These are phyloP conservation scores for Kickxella alabastrina DNA, from an alignment of 192 early-diverging fungal species.

Conservation along the genomic window DNA sequence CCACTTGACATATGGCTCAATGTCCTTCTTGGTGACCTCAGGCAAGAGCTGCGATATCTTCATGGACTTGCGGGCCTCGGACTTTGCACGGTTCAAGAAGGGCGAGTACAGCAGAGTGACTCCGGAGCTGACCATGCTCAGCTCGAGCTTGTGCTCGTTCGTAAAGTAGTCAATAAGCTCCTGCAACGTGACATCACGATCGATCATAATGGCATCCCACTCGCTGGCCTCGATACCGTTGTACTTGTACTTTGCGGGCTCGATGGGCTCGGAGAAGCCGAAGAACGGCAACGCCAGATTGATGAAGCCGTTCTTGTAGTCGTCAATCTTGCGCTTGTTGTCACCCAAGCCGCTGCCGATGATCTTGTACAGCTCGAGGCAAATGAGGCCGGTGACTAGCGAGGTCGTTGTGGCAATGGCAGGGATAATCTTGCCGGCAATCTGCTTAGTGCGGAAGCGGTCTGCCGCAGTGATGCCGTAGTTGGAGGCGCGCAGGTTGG, in stretches of 20 bases:
- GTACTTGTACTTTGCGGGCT: conserved; percentile 83
- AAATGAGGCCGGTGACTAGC: conserved; percentile 93
- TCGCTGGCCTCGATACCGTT: conserved; percentile 81
- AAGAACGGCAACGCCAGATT: conserved; percentile 98
- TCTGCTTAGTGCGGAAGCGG: conserved; percentile 81
- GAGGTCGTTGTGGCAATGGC: conserved; percentile 95
- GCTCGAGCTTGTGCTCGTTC: conserved; percentile 76
- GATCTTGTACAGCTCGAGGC: conserved; percentile 96
- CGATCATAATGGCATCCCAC: conserved; percentile 94
- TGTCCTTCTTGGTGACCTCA: conserved; percentile 80
- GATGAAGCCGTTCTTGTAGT: conserved; percentile 99
- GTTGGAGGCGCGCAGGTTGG: conserved; percentile 88
- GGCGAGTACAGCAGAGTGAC: conserved; percentile 90
- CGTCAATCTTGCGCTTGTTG: conserved; percentile 74
- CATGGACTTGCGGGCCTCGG: conserved; percentile 73
- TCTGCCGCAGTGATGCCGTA: conserved; percentile 72
- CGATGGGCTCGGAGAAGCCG: conserved; percentile 98
- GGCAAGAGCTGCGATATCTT: conserved; percentile 77
- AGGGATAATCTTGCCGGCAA: conserved; percentile 88
- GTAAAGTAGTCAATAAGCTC: conserved; percentile 85
- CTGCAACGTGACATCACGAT: conserved; percentile 80
- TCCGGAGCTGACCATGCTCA: conserved; percentile 89
- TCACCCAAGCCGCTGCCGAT: conserved; percentile 28
- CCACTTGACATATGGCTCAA: conserved; percentile 80
- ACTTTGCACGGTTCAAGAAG: conserved; percentile 85